phyloP scores from a whole-genome alignment of 805 yeast species.

The Brettanomyces custersianus region DNA sequence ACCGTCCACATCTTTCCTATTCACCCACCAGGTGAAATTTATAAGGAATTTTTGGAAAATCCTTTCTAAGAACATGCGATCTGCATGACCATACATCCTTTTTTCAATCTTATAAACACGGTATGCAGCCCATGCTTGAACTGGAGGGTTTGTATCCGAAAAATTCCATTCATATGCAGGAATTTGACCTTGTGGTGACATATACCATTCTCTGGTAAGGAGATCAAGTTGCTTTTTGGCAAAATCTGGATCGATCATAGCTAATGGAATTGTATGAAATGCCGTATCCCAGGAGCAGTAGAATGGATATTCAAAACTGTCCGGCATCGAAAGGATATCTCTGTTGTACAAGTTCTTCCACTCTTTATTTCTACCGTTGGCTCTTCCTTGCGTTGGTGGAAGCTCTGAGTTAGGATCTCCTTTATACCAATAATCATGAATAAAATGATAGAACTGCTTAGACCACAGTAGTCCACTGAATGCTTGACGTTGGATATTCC shows the following conservation, averaged over 20 bases:
- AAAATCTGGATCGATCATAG: conserved; percentile 88
- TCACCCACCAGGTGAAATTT: conserved; percentile 97
- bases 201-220: conserved; percentile 89
- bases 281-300: conserved; percentile 98
- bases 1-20: conserved; percentile 79
- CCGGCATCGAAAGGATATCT: conserved; percentile 83
- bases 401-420: conserved; percentile 76
- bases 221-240: conserved; percentile 84
- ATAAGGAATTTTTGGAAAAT: conserved; percentile 84
- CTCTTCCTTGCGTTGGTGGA: conserved; percentile 74
- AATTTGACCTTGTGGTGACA: conserved; percentile 97
- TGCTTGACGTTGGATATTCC: conserved; percentile 86
- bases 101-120: conserved; percentile 83
- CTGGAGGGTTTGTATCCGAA: conserved; percentile 94
- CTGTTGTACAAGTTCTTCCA: conserved; percentile 88
- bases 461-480: conserved; percentile 93
- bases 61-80: conserved; percentile 76
- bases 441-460: conserved; percentile 81
- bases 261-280: conserved; percentile 86
- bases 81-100: conserved; percentile 74
- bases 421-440: conserved; percentile 76
- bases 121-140: conserved; percentile 92
- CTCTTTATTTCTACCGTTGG: conserved; percentile 77
- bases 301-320: conserved; percentile 93
- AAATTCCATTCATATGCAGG: conserved; percentile 98